A percentile compares a stretch with the other conserved stretches of the same genome.
phyloP scores from a whole-genome alignment of 202 grass and related monocot species.

The Bolboschoenoplectus hybrid region DNA sequence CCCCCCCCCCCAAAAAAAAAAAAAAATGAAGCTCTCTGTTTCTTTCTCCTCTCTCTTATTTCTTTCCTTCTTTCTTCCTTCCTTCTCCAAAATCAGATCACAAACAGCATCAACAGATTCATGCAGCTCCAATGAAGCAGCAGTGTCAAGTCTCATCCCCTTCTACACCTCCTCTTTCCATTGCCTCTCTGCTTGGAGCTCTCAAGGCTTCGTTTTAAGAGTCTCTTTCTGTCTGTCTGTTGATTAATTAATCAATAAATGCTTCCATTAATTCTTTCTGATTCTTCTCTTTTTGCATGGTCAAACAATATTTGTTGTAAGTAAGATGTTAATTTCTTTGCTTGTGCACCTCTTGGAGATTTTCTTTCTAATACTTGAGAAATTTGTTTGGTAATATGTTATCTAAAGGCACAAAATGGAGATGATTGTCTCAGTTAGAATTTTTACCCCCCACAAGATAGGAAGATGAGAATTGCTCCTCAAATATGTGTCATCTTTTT shows the following conservation, averaged over 20 bases:
- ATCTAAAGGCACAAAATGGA: neutral
- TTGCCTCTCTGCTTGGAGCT: constrained; percentile 62
- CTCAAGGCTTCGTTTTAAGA: constrained; percentile 73
- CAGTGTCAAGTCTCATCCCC: constrained; percentile 49
- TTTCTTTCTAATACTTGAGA: neutral
- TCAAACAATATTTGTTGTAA: neutral
- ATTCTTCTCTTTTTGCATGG: too few species aligned
- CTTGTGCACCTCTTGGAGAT: neutral
- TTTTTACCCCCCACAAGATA: neutral
- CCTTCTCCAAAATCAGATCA: constrained; percentile 7
- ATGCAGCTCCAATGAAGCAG: constrained; percentile 44
- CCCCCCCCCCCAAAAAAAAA: too few species aligned
- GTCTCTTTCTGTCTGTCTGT: constrained; percentile 31
- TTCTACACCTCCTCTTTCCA: constrained; percentile 60
- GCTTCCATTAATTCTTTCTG: neutral
- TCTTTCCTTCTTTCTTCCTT: neutral
- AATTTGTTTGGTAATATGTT: constrained; percentile 2
- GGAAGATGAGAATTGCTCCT: neutral
- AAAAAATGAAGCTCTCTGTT: constrained; percentile 17
- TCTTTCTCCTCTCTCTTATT: neutral
- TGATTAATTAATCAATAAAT: neutral
- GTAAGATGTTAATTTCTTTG: neutral
- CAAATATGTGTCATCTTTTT: neutral
- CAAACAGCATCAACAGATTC: constrained; percentile 45
- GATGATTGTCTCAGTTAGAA: neutral